Percentiles rank a stretch among this genome's conserved stretches.
Evolutionary conservation across 768 basidiomycete species (phyloP).

Genomic region (Neoboletus magnificus): DNA sequence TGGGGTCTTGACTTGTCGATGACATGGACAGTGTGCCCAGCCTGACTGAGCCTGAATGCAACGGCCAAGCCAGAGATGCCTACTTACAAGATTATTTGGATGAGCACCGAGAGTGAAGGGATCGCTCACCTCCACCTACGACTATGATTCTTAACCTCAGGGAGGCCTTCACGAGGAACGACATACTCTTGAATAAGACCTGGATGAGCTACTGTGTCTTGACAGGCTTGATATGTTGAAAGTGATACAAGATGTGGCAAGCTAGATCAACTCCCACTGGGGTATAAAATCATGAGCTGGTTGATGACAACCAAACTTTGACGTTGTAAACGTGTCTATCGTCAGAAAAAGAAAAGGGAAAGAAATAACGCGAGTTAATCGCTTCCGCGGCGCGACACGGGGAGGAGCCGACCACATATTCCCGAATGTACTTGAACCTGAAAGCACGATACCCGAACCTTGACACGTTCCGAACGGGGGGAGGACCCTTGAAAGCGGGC

Average conservation of each 20-base stretch:
- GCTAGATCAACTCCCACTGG: neutral
- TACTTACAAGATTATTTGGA: neutral
- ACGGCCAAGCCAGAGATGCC: constrained; percentile 51
- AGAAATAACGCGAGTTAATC: neutral
- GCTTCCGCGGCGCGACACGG: constrained; percentile 6
- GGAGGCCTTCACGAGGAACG: constrained; percentile 8
- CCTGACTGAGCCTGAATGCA: constrained; percentile 50
- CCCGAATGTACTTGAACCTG: neutral
- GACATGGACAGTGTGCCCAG: constrained; percentile 52
- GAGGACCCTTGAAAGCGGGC: neutral
- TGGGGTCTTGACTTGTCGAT: constrained; percentile 47
- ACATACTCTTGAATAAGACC: neutral
- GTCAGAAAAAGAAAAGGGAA: neutral
- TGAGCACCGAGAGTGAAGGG: neutral
- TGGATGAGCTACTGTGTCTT: neutral
- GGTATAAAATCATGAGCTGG: neutral
- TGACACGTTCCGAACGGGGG: neutral
- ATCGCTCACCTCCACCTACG: constrained; percentile 19
- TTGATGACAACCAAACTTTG: neutral
- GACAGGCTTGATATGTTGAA: neutral
- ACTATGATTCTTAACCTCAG: constrained; percentile 12
- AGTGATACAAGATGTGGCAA: no score
- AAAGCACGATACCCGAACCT: neutral
- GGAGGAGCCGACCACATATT: neutral
- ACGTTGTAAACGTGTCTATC: neutral